Percentiles rank a stretch among this genome's conserved stretches.
These are phyloP conservation scores for Haematococcus lacustris DNA, from an alignment of 139 green algal species.

Conservation along the genomic window DNA sequence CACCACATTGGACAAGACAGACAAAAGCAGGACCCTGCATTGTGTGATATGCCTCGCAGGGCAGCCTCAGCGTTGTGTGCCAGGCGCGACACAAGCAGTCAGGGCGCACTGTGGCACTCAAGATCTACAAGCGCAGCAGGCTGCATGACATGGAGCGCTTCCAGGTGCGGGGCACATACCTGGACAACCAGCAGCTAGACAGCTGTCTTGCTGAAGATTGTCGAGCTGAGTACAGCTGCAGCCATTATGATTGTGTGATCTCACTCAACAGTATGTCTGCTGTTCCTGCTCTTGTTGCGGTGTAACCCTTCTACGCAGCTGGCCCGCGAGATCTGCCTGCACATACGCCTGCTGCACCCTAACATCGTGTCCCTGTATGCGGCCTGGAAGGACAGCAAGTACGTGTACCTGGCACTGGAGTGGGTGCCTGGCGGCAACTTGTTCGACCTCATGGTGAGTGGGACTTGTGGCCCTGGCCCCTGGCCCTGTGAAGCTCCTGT, in stretches of 20 bases:
- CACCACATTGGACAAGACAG: too few relatives aligned
- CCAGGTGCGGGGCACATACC: conserved; percentile 26
- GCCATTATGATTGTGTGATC: too few relatives aligned
- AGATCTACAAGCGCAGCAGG: conserved; percentile 39
- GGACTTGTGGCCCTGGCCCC: too few relatives aligned
- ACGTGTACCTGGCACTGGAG: conserved; percentile 47
- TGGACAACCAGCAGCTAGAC: too few relatives aligned
- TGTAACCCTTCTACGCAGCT: conserved; percentile 21
- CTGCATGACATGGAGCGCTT: conserved; percentile 45
- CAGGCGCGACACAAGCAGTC: conserved; percentile 28
- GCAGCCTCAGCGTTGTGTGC: conserved; percentile 31
- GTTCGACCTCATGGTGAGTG: conserved; percentile 36
- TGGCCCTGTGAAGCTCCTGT: not conserved
- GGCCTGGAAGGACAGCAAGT: conserved; percentile 42
- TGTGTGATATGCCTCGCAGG: too few relatives aligned
- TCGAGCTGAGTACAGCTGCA: too few relatives aligned
- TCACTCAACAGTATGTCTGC: too few relatives aligned
- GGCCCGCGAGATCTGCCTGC: conserved; percentile 46
- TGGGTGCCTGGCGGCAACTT: conserved; percentile 34
- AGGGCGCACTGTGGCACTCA: conserved; percentile 35
- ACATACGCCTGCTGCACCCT: conserved; percentile 41
- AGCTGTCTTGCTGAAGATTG: too few relatives aligned
- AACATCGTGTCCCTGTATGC: conserved; percentile 35
- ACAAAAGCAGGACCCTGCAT: too few relatives aligned
- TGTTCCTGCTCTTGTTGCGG: too few relatives aligned